These are phyloP conservation scores for Malus asiatica DNA, from an alignment of 306 rosid genomes.

Conservation along the genomic window DNA sequence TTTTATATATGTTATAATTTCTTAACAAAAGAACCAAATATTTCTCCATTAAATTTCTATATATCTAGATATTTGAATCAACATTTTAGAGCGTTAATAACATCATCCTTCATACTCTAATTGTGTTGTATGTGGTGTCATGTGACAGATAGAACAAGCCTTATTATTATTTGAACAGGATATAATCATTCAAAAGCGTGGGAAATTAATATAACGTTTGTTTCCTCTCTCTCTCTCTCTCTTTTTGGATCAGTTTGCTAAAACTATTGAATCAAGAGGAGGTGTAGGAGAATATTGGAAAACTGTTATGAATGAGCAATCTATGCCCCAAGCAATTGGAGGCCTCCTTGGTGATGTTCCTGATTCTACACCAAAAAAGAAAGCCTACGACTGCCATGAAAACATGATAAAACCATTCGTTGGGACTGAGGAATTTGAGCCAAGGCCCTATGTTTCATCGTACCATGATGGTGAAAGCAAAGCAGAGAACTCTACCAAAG, in stretches of 20 bases:
- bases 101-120: too few relatives aligned
- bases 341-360: background rate
- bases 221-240: background rate
- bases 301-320: background rate
- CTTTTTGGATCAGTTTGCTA: background rate
- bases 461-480: slow-evolving; percentile 2
- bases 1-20: too few relatives aligned
- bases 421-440: slow-evolving; percentile 9
- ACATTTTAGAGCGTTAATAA: too few relatives aligned
- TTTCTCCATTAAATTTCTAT: too few relatives aligned
- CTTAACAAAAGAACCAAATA: too few relatives aligned
- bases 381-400: background rate
- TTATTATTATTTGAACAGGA: background rate
- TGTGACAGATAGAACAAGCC: too few relatives aligned
- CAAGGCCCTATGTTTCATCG: background rate
- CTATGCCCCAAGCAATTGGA: slow-evolving; percentile 14
- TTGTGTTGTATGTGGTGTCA: too few relatives aligned
- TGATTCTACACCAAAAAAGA: background rate
- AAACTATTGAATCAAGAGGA: slow-evolving; percentile 4
- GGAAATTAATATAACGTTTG: background rate
- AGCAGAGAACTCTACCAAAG: background rate
- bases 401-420: background rate
- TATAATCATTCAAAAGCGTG: background rate
- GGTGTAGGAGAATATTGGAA: background rate
- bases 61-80: too few relatives aligned